Base-by-base conservation (phyloP, 2,329 filamentous ascomycete species). In the Dendrostoma leiphaemia region DNA sequence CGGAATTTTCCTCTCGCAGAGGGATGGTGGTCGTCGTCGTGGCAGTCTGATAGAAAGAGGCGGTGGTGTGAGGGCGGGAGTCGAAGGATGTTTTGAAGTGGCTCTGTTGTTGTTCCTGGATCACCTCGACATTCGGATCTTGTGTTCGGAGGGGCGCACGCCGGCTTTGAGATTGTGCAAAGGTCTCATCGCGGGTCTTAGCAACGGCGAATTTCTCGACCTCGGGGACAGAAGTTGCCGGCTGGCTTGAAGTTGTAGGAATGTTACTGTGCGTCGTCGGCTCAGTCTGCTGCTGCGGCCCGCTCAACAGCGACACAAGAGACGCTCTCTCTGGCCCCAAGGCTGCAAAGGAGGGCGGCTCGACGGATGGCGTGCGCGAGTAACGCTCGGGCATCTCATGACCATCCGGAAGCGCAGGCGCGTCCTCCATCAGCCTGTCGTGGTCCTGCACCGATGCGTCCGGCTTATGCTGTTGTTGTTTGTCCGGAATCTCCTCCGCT, bases 291-390 rank as follows among this genome's bases (percentile, higher is more conserved):
- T 71, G 67, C 48, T 77, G 74, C 0, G 81, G 80, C 0, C 79
- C 81, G 56, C 84, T 79, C 55, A 86, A 77, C 6, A 86, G 77
- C 3, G 83, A 86, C 15, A 83, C 72, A 4, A 86, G 74, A 2
- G 83, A 86, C 6, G 77, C 79, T 40, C 82, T 79, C 61, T 78
- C 73, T 57, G 82, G 75, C 5, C 72, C 69, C 13, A 80, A 65
- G 19, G 83, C 64, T 37, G 83, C 83, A 63, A 79, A 80, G n/a
- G 80, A 68, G 2, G 84, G 83, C 19, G 82, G 83, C 13, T 86
- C 83, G 37, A 82, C 77, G 0, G 83, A 86, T 12, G 83, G 83
- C 2, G 83, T 85, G 57, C 82, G 75, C 12, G 82, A 77, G 65
- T 78, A 84, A 69, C 65, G 26, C 63, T 60, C 26, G 24, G 48